Evolutionary conservation across 768 basidiomycete species (phyloP), one percentile per base, ranked within the genome.

Genomic region (Tremella yokohamensis): DNA sequence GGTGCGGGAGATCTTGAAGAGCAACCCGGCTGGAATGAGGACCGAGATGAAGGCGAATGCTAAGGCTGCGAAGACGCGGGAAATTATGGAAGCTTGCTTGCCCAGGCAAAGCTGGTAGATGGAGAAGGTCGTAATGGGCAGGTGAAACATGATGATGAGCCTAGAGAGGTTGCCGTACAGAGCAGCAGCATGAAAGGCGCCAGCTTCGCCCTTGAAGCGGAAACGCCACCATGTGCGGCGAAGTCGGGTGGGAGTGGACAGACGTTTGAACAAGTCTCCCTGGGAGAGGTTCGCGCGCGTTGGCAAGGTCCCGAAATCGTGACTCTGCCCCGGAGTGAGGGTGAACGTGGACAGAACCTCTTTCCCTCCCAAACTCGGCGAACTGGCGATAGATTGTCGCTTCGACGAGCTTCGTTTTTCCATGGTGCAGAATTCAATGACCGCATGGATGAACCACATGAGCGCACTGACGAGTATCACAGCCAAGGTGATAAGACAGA

Each of bases 111-210:
- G 86, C 70, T 92, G 86, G 76, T 90, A 97, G 60, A 84, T 85
- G 2, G 91, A 89, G 77, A 94, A 94, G 52, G 90, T 83, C 37
- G 91, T 94, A 58, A 98, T 83, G 7, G 94, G 94, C 18, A 97
- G 84, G 77, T 99, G 94, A 79, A 99, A 98, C 34, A 93, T 80
- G 39, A 96, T 81, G 42, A 98, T 83, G 56, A 97, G 80, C 59
- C 94, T 88, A 58, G 93, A 85, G 58, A 97, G 84, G 76, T 96
- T 97, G 45, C 94, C 94, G 68, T 66, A 66, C 25, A 78, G 57
- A 7, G 77, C 74, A 8, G 69, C 68, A 44, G 72, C 72, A 45
- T 77, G 75, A 48, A 75, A 78, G 7, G 76, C 77, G 1, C 77
- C 77, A 1, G 76, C 71, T 39, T 72, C 72, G 16, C 77, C 77